Percentiles rank a stretch among this genome's conserved stretches.
phyloP scores from a whole-genome alignment of 768 basidiomycete species.

The Lentinula edodes region DNA sequence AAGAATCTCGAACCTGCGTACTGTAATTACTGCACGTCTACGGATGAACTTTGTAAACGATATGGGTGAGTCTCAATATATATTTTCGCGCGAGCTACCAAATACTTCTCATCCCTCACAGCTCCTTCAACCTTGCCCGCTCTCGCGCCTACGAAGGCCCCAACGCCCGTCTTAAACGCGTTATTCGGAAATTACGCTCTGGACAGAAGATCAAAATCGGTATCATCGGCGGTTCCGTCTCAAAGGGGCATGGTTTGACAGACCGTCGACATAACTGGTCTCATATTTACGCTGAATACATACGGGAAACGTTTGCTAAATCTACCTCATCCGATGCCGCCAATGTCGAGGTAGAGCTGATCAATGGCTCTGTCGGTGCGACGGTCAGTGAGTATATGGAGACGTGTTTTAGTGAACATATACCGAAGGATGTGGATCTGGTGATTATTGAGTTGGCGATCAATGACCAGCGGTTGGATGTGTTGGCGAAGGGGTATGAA shows the following conservation, averaged over 20 bases:
- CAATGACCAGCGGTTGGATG: not conserved
- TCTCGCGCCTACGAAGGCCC: conserved; percentile 4
- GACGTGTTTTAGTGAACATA: conserved; percentile 1
- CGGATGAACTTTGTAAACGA: conserved; percentile 2
- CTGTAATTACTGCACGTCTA: conserved; percentile 1
- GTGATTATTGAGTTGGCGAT: conserved; percentile 1
- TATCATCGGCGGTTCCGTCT: conserved; percentile 1
- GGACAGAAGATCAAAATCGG: not conserved
- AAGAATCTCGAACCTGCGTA: not conserved
- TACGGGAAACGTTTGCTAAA: not conserved
- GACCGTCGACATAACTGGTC: not conserved
- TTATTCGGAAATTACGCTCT: not conserved
- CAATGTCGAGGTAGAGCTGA: not conserved
- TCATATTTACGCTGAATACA: conserved; percentile 1
- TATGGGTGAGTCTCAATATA: not conserved
- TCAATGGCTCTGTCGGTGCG: not conserved
- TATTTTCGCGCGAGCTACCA: not conserved
- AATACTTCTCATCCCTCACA: not conserved
- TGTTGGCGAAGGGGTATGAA: not conserved
- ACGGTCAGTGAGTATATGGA: conserved; percentile 3
- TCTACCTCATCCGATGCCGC: not conserved
- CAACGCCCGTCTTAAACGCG: conserved; percentile 2
- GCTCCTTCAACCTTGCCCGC: not conserved
- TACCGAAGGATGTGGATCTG: conserved; percentile 2
- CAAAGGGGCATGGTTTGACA: not conserved